phyloP scores from a whole-genome alignment of 2,329 filamentous ascomycete genomes.

The Hypoxylon sp. region DNA sequence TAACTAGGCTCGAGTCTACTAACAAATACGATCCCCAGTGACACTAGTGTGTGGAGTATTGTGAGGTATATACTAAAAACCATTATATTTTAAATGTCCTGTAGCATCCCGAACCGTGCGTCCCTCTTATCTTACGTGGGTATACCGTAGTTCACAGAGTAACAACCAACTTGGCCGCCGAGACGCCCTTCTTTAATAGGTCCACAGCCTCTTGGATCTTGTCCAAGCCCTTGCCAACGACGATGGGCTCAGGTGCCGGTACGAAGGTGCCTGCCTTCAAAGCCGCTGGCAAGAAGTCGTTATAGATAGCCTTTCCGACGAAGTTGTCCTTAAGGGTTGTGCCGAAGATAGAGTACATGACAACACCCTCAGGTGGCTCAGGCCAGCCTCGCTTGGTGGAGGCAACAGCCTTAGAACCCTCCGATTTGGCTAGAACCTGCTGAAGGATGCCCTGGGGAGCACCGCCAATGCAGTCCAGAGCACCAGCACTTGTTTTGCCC shows the following conservation, averaged over 20 bases:
- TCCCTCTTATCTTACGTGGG: conserved; percentile 11
- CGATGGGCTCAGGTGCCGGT: conserved; percentile 57
- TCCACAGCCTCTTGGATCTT: conserved; percentile 60
- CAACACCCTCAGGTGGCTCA: conserved; percentile 51
- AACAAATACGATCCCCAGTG: neutral
- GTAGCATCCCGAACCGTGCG: neutral
- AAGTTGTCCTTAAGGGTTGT: conserved; percentile 51
- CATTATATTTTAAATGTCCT: conserved; percentile 11
- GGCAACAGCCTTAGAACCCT: conserved; percentile 49
- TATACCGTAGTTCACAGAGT: conserved; percentile 36
- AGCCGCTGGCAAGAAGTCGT: conserved; percentile 58
- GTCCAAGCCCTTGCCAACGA: conserved; percentile 61
- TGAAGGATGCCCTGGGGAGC: conserved; percentile 46
- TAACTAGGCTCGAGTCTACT: conserved; percentile 2
- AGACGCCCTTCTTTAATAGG: conserved; percentile 57
- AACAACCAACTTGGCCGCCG: conserved; percentile 61
- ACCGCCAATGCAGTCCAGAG: conserved; percentile 50
- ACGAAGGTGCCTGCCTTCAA: conserved; percentile 56
- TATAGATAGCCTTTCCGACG: conserved; percentile 55
- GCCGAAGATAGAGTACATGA: conserved; percentile 50
- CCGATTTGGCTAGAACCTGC: conserved; percentile 50
- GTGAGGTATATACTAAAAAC: conserved; percentile 19
- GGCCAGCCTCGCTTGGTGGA: conserved; percentile 50
- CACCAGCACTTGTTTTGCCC: conserved; percentile 53
- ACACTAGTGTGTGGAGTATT: neutral